Conservation (phyloP, 2,329 filamentous ascomycete genomes). For the Penicillium sp. region DNA sequence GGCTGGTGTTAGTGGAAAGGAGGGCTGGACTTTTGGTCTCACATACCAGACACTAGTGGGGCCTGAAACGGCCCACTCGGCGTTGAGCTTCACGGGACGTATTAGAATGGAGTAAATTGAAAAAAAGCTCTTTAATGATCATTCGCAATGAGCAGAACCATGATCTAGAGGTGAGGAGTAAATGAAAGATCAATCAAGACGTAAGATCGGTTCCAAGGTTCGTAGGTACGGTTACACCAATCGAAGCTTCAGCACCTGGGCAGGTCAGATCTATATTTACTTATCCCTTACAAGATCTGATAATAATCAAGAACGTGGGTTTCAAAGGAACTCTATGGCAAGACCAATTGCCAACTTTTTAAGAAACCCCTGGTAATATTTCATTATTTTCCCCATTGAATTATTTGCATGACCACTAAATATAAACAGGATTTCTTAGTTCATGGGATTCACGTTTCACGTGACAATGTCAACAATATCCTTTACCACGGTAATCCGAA, state of each 20-base stretch:
- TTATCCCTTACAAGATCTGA: background rate
- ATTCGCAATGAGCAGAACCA: background rate
- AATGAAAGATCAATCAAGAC: background rate
- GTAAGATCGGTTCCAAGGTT: background rate
- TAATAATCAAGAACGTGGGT: background rate
- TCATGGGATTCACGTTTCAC: too few relatives aligned
- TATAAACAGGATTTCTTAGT: too few relatives aligned
- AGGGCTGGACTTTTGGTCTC: conserved; percentile 11
- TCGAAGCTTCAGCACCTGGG: conserved; percentile 1
- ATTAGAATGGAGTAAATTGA: background rate
- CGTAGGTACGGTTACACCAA: background rate
- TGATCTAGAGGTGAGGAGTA: background rate
- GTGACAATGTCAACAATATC: too few relatives aligned
- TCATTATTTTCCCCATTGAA: too few relatives aligned
- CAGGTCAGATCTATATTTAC: background rate
- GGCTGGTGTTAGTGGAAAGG: conserved; percentile 12
- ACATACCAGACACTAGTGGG: conserved; percentile 24
- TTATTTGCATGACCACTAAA: too few relatives aligned
- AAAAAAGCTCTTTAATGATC: background rate
- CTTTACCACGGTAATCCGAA: too few relatives aligned
- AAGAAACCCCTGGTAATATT: too few relatives aligned
- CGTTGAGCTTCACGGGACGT: conserved; percentile 1
- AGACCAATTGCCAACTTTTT: too few relatives aligned
- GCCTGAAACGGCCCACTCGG: conserved; percentile 11
- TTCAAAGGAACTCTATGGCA: too few relatives aligned